phyloP scores from a whole-genome alignment of 1,284 basidiomycete species.

The Chalciporus sp. region DNA sequence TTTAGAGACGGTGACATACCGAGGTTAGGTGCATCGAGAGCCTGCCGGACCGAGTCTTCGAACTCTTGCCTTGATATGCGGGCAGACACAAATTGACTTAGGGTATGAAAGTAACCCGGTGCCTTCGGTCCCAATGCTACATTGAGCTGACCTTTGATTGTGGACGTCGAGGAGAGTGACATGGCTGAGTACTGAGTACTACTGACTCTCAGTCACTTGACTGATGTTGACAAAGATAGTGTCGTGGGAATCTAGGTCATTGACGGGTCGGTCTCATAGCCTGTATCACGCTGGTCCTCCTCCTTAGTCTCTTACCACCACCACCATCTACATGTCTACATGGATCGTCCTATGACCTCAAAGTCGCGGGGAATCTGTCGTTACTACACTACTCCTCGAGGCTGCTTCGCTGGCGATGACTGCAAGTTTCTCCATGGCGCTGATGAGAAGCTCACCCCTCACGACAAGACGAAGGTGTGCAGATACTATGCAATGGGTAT shows the following conservation, averaged over 20 bases:
- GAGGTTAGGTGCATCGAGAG: conserved; percentile 63
- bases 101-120: conserved; percentile 58
- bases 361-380: conserved; percentile 64
- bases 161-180: conserved; percentile 77
- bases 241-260: conserved; percentile 24
- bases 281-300: no score
- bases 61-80: conserved; percentile 73
- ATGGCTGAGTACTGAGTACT: conserved; percentile 37
- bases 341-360: conserved; percentile 59
- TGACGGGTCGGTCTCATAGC: not conserved
- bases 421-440: conserved; percentile 76
- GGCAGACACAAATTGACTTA: conserved; percentile 69
- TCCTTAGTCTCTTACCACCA: not conserved
- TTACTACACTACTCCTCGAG: conserved; percentile 59
- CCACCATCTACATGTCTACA: conserved; percentile 27
- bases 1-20: conserved; percentile 39
- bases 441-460: conserved; percentile 57
- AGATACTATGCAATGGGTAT: conserved; percentile 60
- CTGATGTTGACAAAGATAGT: not conserved
- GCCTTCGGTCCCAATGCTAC: conserved; percentile 63
- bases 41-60: conserved; percentile 66
- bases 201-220: no score
- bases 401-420: conserved; percentile 62
- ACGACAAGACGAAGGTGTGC: conserved; percentile 70
- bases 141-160: conserved; percentile 67